These are phyloP conservation scores for Lonicera japonica DNA, from an alignment of 129 eudicot species.

Conservation along the genomic window DNA sequence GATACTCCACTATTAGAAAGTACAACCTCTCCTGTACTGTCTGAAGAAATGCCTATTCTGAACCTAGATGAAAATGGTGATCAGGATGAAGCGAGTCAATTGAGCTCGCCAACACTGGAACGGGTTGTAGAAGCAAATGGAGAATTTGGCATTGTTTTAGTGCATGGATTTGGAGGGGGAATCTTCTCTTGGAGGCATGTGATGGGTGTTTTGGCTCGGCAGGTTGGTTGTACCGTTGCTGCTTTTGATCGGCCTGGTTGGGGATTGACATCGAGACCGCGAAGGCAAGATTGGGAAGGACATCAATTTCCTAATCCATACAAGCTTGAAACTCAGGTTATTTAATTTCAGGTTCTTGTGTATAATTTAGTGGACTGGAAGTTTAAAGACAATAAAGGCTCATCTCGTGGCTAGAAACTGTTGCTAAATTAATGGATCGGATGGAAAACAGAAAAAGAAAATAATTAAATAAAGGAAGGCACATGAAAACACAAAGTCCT, in stretches of 20 bases:
- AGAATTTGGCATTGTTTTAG: conserved; percentile 68
- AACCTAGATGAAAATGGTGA: conserved; percentile 50
- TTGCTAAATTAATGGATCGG: too few species aligned
- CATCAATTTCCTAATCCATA: conserved; percentile 79
- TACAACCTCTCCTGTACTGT: conserved; percentile 34
- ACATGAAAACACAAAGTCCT: too few species aligned
- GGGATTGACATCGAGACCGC: conserved; percentile 93
- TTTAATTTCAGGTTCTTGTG: background rate
- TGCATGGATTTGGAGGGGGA: conserved; percentile 99
- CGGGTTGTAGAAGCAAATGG: conserved; percentile 46
- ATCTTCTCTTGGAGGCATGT: conserved; percentile 98
- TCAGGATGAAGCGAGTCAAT: conserved; percentile 24
- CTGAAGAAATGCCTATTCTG: conserved; percentile 71
- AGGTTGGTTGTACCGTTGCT: conserved; percentile 69
- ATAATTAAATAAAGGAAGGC: too few species aligned
- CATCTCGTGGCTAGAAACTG: too few species aligned
- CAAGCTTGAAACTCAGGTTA: conserved; percentile 91
- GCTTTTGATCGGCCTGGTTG: conserved; percentile 99
- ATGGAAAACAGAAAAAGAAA: too few species aligned
- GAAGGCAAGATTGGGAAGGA: conserved; percentile 79
- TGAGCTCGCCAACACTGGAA: conserved; percentile 32
- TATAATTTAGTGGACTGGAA: too few species aligned
- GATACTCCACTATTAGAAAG: conserved; percentile 63
- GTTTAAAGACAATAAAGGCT: too few species aligned
- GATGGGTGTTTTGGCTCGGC: conserved; percentile 61